Percentiles rank a stretch among this genome's conserved stretches.
These are phyloP conservation scores for Arxiozyma telluris DNA, from an alignment of 1,139 yeast species.

Conservation along the genomic window DNA sequence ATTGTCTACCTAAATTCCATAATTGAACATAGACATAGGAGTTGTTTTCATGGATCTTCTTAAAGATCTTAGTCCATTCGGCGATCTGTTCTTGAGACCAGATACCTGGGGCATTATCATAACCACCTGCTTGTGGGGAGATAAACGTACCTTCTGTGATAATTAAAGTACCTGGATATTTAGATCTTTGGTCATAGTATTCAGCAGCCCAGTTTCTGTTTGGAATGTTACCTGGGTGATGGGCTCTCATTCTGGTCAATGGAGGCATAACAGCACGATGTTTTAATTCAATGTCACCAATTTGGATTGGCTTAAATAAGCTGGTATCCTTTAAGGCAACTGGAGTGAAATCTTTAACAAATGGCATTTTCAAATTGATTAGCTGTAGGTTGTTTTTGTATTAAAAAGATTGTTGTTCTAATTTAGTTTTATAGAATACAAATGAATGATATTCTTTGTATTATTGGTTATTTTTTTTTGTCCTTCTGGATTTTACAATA, in stretches of 20 bases:
- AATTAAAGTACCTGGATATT: conserved; percentile 33
- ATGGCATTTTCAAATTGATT: background rate
- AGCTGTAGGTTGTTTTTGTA: no score
- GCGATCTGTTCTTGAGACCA: no score
- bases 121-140: conserved; percentile 49
- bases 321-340: conserved; percentile 31
- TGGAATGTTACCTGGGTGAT: conserved; percentile 25
- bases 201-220: conserved; percentile 29
- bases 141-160: conserved; percentile 33
- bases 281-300: conserved; percentile 34
- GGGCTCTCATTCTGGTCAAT: conserved; percentile 43
- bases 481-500: no score
- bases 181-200: conserved; percentile 33
- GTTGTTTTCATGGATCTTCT: no score
- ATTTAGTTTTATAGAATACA: background rate
- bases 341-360: conserved; percentile 18
- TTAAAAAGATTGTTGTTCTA: background rate
- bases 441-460: background rate
- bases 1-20: no score
- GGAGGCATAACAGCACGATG: conserved; percentile 45
- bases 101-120: no score
- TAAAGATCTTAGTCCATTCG: no score
- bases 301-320: conserved; percentile 41
- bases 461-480: no score
- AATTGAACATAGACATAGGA: no score